Conservation (phyloP, 306 rosid species). For the cucumber (Cucumis sativus) region DNA sequence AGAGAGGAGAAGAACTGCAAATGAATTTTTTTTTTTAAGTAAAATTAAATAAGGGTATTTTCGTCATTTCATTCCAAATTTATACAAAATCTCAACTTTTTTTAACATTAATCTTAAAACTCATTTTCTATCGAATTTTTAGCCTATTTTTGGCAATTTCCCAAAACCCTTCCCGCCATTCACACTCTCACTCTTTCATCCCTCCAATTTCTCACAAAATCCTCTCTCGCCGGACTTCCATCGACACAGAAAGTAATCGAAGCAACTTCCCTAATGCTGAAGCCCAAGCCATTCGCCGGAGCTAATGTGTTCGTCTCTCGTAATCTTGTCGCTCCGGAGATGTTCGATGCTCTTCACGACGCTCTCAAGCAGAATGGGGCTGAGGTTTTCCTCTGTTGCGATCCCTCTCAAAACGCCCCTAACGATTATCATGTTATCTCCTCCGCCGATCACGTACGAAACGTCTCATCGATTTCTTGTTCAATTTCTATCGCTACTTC, state of each 20-base stretch:
- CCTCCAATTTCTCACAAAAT: background rate
- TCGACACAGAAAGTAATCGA: background rate
- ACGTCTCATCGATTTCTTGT: background rate
- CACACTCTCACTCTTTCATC: background rate
- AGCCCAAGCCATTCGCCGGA: slow-evolving; percentile 55
- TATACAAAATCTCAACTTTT: too few relatives aligned
- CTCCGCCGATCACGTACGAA: slow-evolving; percentile 52
- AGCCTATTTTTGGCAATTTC: too few relatives aligned
- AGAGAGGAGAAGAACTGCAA: too few relatives aligned
- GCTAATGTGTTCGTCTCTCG: slow-evolving; percentile 78
- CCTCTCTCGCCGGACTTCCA: background rate
- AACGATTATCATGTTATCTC: slow-evolving; percentile 74
- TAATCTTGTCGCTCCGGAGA: slow-evolving; percentile 78
- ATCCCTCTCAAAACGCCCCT: slow-evolving; percentile 63
- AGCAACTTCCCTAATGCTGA: slow-evolving; percentile 30
- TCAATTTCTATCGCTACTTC: background rate
- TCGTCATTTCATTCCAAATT: too few relatives aligned
- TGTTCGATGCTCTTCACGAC: slow-evolving; percentile 77
- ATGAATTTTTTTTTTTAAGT: too few relatives aligned
- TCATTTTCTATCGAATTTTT: too few relatives aligned
- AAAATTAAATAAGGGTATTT: too few relatives aligned
- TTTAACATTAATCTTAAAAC: too few relatives aligned
- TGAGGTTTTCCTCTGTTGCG: slow-evolving; percentile 86
- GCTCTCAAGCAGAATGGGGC: slow-evolving; percentile 66
- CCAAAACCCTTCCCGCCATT: background rate